phyloP scores from a whole-genome alignment of 805 yeast species.

The Yarrowia yakushimensis region DNA sequence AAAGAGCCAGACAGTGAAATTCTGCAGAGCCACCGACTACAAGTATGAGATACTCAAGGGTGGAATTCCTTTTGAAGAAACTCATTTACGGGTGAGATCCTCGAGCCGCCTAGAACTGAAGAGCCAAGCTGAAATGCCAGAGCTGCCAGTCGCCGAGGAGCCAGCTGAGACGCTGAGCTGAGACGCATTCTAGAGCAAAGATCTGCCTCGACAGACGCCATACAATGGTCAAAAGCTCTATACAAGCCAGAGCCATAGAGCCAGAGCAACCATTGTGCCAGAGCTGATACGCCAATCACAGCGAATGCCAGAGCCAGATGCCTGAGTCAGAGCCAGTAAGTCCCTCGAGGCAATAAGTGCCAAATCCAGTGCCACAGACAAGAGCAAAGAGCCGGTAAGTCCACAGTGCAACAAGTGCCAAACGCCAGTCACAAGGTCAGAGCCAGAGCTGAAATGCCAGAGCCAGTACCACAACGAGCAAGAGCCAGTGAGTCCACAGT shows the following conservation, averaged over 20 bases:
- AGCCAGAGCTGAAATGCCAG: background rate
- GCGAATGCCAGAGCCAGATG: background rate
- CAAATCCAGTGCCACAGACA: background rate
- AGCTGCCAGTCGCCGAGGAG: background rate
- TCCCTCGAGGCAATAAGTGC: background rate
- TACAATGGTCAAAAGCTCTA: background rate
- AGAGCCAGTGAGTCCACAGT: background rate
- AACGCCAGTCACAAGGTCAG: background rate
- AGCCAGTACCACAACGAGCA: background rate
- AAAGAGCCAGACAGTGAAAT: background rate
- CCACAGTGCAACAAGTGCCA: constrained; percentile 1
- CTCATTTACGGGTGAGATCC: background rate
- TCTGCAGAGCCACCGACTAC: background rate
- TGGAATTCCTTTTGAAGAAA: background rate
- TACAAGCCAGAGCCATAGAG: background rate
- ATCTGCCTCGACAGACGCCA: background rate
- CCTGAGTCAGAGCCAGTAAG: background rate
- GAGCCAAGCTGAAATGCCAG: constrained; percentile 11
- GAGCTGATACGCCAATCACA: background rate
- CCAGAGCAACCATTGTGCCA: too few species aligned
- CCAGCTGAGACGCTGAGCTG: background rate
- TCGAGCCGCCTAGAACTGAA: constrained; percentile 6
- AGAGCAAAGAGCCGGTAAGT: background rate
- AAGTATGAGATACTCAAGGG: background rate
- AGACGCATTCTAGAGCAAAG: background rate